These are phyloP conservation scores for Psilocybe subaeruginosa DNA, from an alignment of 768 basidiomycete species.

Conservation along the genomic window DNA sequence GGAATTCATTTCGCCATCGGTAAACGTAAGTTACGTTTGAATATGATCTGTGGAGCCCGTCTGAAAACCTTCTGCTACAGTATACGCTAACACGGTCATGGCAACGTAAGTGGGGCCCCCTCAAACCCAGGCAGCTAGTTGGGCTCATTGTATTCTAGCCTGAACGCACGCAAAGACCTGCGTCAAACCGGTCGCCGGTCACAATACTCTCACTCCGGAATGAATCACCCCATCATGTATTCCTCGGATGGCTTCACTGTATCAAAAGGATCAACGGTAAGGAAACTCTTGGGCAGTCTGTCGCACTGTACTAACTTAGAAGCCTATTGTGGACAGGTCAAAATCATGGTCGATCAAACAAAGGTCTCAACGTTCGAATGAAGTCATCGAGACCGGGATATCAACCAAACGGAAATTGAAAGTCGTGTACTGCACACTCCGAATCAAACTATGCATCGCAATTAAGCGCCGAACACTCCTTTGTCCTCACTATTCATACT, in stretches of 20 bases:
- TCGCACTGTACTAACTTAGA: background rate
- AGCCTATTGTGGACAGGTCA: background rate
- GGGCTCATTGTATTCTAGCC: background rate
- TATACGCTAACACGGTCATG: constrained; percentile 54
- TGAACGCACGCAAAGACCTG: constrained; percentile 6
- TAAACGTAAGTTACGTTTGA: constrained; percentile 38
- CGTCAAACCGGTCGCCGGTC: constrained; percentile 1
- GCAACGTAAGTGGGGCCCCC: constrained; percentile 37
- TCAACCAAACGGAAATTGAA: background rate
- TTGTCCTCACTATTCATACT: background rate
- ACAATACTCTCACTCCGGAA: constrained; percentile 3
- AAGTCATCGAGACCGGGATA: background rate
- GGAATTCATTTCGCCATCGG: constrained; percentile 55
- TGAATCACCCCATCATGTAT: constrained; percentile 15
- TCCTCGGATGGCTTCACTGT: constrained; percentile 7
- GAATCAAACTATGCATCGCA: background rate
- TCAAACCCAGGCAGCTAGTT: background rate
- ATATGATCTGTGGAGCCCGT: background rate
- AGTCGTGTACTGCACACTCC: background rate
- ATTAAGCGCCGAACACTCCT: background rate
- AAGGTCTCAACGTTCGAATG: background rate
- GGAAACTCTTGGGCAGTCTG: background rate
- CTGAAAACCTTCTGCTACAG: constrained; percentile 22
- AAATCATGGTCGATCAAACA: constrained; percentile 1
- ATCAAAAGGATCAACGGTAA: constrained; percentile 2